Conservation (phyloP, 306 rosid species). For the Gastrolobium bilobum region DNA sequence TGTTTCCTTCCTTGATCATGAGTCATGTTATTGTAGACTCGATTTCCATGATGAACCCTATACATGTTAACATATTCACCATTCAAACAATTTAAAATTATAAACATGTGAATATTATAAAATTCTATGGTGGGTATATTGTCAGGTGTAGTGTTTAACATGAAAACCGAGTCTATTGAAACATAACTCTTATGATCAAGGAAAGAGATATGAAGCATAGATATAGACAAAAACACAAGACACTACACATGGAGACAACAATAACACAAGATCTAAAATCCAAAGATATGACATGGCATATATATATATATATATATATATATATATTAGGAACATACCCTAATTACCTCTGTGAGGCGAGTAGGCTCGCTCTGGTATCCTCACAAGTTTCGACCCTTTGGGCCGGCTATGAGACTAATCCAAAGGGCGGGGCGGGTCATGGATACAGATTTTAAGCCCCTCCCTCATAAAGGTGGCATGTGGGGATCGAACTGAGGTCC, state of each 20-base stretch:
- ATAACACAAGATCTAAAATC: slow-evolving; percentile 20
- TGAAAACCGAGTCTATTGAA: neutral
- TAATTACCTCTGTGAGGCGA: too few relatives aligned
- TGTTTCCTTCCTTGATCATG: slow-evolving; percentile 16
- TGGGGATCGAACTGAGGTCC: too few relatives aligned
- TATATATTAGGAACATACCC: neutral
- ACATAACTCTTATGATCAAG: neutral
- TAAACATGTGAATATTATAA: slow-evolving; percentile 9
- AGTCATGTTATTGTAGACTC: too few relatives aligned
- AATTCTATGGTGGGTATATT: slow-evolving; percentile 11
- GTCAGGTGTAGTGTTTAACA: neutral
- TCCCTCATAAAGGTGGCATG: too few relatives aligned
- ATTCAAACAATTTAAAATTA: slow-evolving; percentile 15
- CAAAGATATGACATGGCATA: slow-evolving; percentile 27
- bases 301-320: slow-evolving; percentile 16
- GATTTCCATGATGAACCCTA: neutral
- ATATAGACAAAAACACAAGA: neutral
- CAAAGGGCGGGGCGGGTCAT: too few relatives aligned
- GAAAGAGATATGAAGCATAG: slow-evolving; percentile 2
- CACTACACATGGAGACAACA: neutral
- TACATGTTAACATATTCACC: neutral
- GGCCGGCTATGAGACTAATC: too few relatives aligned
- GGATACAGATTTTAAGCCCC: too few relatives aligned
- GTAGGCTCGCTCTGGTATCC: too few relatives aligned
- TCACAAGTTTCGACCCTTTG: too few relatives aligned